These are phyloP conservation scores for Panellus pusillus DNA, from an alignment of 768 basidiomycete genomes.

Conservation along the genomic window DNA sequence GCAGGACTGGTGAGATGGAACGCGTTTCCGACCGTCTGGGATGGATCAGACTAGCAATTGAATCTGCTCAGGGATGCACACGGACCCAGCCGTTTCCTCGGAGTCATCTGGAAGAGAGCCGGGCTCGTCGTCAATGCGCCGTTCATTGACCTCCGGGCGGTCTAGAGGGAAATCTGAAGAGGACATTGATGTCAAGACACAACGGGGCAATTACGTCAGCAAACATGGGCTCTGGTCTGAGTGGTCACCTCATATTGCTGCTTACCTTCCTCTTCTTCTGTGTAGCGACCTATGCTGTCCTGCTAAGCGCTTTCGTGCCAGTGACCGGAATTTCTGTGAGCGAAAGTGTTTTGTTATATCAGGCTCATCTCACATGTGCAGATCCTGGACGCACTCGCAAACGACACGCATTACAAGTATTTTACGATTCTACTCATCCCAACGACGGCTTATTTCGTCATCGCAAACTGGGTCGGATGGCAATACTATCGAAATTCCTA, in stretches of 20 bases:
- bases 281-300: slow-evolving; percentile 58
- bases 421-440: slow-evolving; percentile 78
- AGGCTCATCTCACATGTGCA: slow-evolving; percentile 28
- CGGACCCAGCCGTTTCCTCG: slow-evolving; percentile 35
- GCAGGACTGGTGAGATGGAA: slow-evolving; percentile 33
- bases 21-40: slow-evolving; percentile 22
- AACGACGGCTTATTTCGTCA: slow-evolving; percentile 83
- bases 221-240: slow-evolving; percentile 27
- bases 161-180: slow-evolving; percentile 9
- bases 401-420: slow-evolving; percentile 91
- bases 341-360: neutral
- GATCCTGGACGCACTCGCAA: slow-evolving; percentile 62
- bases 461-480: slow-evolving; percentile 99
- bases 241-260: slow-evolving; percentile 49
- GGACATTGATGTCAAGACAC: neutral
- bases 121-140: slow-evolving; percentile 4
- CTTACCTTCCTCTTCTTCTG: slow-evolving; percentile 53
- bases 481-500: slow-evolving; percentile 93
- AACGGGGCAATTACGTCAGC: neutral
- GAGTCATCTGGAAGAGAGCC: slow-evolving; percentile 18
- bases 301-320: slow-evolving; percentile 67
- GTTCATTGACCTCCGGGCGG: neutral
- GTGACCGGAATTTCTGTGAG: slow-evolving; percentile 51
- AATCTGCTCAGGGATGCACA: slow-evolving; percentile 18
- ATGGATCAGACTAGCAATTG: slow-evolving; percentile 7